phyloP scores from a whole-genome alignment of 495 filamentous ascomycete genomes.

The Aspergillus sparsus region DNA sequence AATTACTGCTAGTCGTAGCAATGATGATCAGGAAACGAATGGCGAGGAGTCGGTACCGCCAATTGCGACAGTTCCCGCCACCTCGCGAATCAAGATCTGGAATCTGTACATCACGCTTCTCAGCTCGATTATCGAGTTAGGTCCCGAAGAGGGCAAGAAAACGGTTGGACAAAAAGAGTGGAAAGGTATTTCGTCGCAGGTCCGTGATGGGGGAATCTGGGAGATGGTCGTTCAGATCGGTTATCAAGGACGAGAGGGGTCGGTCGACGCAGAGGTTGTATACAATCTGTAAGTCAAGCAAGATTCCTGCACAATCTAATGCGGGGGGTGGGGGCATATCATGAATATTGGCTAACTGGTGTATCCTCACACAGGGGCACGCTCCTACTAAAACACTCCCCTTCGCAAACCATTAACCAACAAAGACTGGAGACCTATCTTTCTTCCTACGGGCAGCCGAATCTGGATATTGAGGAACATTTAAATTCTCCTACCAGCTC shows the following conservation, averaged over 20 bases:
- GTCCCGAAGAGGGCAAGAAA: slow-evolving; percentile 84
- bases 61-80: slow-evolving; percentile 69
- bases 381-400: slow-evolving; percentile 82
- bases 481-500: slow-evolving; percentile 36
- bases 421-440: slow-evolving; percentile 88
- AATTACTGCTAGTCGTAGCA: slow-evolving; percentile 50
- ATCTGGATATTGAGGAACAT: slow-evolving; percentile 64
- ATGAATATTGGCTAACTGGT: slow-evolving; percentile 16
- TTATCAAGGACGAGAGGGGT: slow-evolving; percentile 82
- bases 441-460: slow-evolving; percentile 69
- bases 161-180: slow-evolving; percentile 82
- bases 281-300: slow-evolving; percentile 73
- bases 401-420: slow-evolving; percentile 77
- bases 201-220: slow-evolving; percentile 86
- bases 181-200: slow-evolving; percentile 75
- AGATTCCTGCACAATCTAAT: not conserved
- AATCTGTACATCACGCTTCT: slow-evolving; percentile 92
- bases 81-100: slow-evolving; percentile 91
- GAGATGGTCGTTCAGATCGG: slow-evolving; percentile 84
- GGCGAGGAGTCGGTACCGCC: slow-evolving; percentile 51
- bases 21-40: slow-evolving; percentile 41
- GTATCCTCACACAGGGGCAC: slow-evolving; percentile 62
- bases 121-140: slow-evolving; percentile 85
- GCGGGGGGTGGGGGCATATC: not conserved
- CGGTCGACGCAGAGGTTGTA: slow-evolving; percentile 92